Evolutionary conservation across 2,329 filamentous ascomycete genomes (phyloP).

Genomic region (Aureobasidium sp.): DNA sequence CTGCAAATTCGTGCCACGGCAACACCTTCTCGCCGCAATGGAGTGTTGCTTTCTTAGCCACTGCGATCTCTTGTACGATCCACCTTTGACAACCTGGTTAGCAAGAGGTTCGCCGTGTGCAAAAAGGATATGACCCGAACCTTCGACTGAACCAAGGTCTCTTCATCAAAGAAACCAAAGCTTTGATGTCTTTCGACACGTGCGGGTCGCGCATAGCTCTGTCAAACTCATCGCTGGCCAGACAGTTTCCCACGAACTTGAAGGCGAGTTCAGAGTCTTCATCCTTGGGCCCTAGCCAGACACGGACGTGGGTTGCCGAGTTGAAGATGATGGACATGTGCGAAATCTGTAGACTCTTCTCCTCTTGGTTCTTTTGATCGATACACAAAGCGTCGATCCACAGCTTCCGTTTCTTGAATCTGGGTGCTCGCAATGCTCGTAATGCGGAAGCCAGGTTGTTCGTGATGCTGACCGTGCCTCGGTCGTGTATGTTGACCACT

Average conservation of each 20-base stretch:
- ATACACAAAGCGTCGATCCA: constrained; percentile 17
- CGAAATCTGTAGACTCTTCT: constrained; percentile 15
- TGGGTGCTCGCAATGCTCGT: not conserved
- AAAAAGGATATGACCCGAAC: too few species aligned
- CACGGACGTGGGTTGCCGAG: constrained; percentile 1
- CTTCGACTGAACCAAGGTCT: constrained; percentile 7
- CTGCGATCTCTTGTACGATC: constrained; percentile 12
- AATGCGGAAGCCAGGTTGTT: constrained; percentile 11
- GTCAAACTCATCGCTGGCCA: constrained; percentile 13
- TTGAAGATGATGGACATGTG: constrained; percentile 16
- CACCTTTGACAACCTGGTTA: not conserved
- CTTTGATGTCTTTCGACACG: not conserved
- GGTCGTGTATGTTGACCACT: constrained; percentile 6
- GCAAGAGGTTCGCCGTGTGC: too few species aligned
- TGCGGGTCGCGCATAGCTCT: constrained; percentile 3
- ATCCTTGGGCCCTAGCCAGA: constrained; percentile 13
- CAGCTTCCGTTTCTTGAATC: not conserved
- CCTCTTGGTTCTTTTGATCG: constrained; percentile 14
- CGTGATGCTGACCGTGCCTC: not conserved
- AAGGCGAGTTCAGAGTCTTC: constrained; percentile 6
- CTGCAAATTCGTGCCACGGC: constrained; percentile 4
- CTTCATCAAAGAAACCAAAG: not conserved
- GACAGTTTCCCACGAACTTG: constrained; percentile 11
- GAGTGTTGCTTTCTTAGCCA: not conserved
- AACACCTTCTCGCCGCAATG: constrained; percentile 1